Conservation (phyloP, 495 filamentous ascomycete genomes). For the Parmelia sp. region DNA sequence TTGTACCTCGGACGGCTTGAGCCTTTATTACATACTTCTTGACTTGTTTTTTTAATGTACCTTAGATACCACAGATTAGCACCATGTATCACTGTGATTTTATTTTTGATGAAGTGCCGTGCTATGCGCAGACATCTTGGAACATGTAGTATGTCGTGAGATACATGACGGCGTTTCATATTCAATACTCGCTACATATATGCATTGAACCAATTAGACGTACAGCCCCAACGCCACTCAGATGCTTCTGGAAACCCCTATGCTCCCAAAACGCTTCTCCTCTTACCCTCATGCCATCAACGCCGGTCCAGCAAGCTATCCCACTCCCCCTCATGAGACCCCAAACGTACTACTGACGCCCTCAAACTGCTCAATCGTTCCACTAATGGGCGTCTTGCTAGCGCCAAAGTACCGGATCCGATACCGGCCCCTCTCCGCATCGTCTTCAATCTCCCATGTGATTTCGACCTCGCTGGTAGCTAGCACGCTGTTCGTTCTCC, state of each 20-base stretch:
- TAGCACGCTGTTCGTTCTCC: conserved; percentile 60
- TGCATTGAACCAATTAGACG: background rate
- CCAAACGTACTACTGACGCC: conserved; percentile 54
- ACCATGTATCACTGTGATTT: too few species aligned
- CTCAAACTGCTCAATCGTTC: conserved; percentile 49
- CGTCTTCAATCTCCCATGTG: conserved; percentile 69
- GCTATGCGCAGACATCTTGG: background rate
- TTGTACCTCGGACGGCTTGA: background rate
- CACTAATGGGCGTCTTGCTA: conserved; percentile 67
- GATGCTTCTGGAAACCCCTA: background rate
- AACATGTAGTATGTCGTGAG: background rate
- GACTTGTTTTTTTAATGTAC: background rate
- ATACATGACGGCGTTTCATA: background rate
- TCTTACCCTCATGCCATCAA: background rate
- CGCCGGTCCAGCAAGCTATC: background rate
- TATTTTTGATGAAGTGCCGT: background rate
- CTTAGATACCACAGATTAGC: too few species aligned
- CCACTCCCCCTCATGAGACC: conserved; percentile 27
- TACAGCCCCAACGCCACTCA: too few species aligned
- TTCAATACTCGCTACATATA: background rate
- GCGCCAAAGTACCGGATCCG: conserved; percentile 83
- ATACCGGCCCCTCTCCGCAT: conserved; percentile 61
- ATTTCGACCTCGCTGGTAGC: conserved; percentile 76
- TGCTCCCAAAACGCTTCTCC: background rate
- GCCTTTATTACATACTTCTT: background rate